Evolutionary conservation across 768 basidiomycete species (phyloP), one percentile per base, ranked within the genome.

Genomic region (Pholiota conissans): DNA sequence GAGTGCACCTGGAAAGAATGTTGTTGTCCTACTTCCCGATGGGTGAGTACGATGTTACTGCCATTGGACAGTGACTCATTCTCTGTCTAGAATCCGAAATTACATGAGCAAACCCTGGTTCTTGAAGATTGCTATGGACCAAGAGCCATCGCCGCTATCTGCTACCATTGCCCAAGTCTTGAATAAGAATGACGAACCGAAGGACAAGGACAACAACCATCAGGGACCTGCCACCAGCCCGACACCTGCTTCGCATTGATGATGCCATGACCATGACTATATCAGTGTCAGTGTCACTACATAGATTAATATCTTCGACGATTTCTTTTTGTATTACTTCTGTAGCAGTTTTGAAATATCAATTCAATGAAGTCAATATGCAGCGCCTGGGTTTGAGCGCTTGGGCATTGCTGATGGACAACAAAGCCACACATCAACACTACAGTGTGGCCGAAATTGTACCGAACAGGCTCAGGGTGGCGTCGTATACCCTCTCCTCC

Each of bases 21-120:
- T 97, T 6, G 92, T 99, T 0, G 80, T 98, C 0, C 64, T 99
- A 27, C 75, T 97, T 8, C 85, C 97, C 34, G 97, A 99, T 67
- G 94, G 93, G 93, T 93, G 64, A 73, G 90, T 75, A 32, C 20
- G 11, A 10, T 10, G 13, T 0, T 47, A n/a, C 24, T 30, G 18
- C 37, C 11, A 28, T 45, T 6, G 20, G 48, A 16, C 64, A 49
- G 14, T 54, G 53, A 14, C 22, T 30, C 51, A 37, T 49, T 65
- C 34, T 50, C 2, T 34, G 16, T 10, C 28, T 16, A 93, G 95
- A 1, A 86, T 97, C 54, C 83, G 94, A 63, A 96, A 96, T 70
- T 96, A 96, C 68, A 95, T 96, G 85, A 90, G 89, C 74, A 95
- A 94, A 67, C 83, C 87, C 10, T 96, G 94, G 94, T 95, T 95